Percentiles rank a stretch among this genome's conserved stretches.
These are phyloP conservation scores for Coemansia sp. DNA, from an alignment of 192 early-diverging fungal genomes.

Conservation along the genomic window DNA sequence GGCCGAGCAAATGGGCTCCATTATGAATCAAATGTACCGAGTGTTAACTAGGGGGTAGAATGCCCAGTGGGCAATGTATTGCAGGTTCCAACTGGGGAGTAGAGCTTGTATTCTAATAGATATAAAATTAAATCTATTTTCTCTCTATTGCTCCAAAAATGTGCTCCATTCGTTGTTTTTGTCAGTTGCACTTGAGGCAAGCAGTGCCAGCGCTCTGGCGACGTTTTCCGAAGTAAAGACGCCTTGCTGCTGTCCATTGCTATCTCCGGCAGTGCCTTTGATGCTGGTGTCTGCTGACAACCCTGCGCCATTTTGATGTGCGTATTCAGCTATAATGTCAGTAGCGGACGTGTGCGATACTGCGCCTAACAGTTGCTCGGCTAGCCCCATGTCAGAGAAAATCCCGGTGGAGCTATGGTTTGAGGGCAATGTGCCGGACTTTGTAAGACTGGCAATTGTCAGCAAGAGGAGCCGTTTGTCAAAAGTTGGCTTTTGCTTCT, in stretches of 20 bases:
- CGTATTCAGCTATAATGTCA: slow-evolving; percentile 30
- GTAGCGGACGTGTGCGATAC: slow-evolving; percentile 28
- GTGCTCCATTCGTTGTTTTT: slow-evolving; percentile 20
- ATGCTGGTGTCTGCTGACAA: neutral
- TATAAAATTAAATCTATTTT: no score
- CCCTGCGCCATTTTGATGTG: slow-evolving; percentile 9
- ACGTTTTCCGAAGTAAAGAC: slow-evolving; percentile 29
- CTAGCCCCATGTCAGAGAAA: slow-evolving; percentile 38
- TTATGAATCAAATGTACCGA: no score
- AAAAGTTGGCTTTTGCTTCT: slow-evolving; percentile 19
- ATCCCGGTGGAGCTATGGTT: neutral
- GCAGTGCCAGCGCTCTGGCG: slow-evolving; percentile 35
- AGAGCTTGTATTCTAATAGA: no score
- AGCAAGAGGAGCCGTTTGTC: slow-evolving; percentile 13
- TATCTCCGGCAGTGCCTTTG: slow-evolving; percentile 3
- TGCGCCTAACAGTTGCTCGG: slow-evolving; percentile 39
- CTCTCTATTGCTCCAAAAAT: no score
- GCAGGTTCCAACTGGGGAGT: no score
- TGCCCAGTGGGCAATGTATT: no score
- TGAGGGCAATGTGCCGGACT: slow-evolving; percentile 5
- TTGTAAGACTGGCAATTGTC: slow-evolving; percentile 28
- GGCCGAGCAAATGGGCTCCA: no score
- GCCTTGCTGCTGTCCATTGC: slow-evolving; percentile 7
- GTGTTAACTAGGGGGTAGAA: no score
- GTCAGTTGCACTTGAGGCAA: slow-evolving; percentile 36